These are phyloP conservation scores for Alternaria sp. DNA, from an alignment of 2,329 filamentous ascomycete species.

Conservation along the genomic window DNA sequence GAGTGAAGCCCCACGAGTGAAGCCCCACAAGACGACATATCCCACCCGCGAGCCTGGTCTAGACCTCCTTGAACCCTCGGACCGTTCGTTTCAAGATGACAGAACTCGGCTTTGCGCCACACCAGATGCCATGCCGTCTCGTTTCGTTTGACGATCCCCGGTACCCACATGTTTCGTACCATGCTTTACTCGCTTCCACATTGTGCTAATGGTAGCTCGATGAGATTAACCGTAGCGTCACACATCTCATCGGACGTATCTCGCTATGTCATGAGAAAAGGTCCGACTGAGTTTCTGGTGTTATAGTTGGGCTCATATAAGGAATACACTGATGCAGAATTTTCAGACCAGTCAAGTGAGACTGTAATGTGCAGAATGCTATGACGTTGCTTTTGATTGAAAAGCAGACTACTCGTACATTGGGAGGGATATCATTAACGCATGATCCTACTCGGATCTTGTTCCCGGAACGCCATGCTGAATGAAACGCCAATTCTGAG, in stretches of 20 bases:
- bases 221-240: background rate
- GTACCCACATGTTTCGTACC: constrained; percentile 1
- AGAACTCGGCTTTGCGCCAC: background rate
- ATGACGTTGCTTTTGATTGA: background rate
- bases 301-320: background rate
- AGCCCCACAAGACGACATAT: background rate
- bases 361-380: background rate
- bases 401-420: background rate
- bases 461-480: background rate
- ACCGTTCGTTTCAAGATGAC: constrained; percentile 2
- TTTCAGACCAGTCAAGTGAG: background rate
- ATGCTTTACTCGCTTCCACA: background rate
- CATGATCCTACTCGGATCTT: background rate
- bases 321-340: background rate
- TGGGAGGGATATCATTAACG: constrained; percentile 2
- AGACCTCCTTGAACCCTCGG: background rate
- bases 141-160: constrained; percentile 1
- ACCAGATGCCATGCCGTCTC: background rate
- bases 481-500: constrained; percentile 1
- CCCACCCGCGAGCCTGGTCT: background rate
- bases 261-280: background rate
- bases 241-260: background rate
- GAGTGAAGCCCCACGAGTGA: background rate
- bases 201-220: background rate
- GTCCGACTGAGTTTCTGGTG: background rate